Evolutionary conservation across 805 yeast species (phyloP), one percentile per base, ranked within the genome.

Genomic region (Kodamaea kaohsiungensis): DNA sequence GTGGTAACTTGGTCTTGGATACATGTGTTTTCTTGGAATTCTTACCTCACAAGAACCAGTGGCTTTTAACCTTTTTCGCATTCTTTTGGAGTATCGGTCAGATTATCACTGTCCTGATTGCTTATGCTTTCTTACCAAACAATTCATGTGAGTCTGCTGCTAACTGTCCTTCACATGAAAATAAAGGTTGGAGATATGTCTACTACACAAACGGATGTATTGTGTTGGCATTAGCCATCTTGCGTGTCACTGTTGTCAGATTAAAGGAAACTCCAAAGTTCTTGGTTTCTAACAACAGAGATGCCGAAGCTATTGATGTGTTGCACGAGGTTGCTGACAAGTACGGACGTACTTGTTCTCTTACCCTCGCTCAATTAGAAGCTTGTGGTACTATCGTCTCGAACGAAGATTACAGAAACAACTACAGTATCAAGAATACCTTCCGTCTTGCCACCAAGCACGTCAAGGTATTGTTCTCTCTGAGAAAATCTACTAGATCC

Each of bases 181-280:
- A 84, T 66, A 76, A 77, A 65, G 88, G 88, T 45, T 84, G 88
- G 88, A 67, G 88, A 62, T 84, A 84, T 63, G 71, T 75, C 46
- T 71, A 74, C 59, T 76, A 77, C 54, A 80, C 81, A 6, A 62
- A 80, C 48, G 67, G 79, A 8, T 78, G 84, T 19, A 60, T 84
- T 33, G 85, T 84, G 10, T 58, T 71, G 48, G 61, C 61, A 8
- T 62, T 72, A 62, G 71, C 73, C 27, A 49, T 69, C n/a, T 54
- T 69, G 37, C 58, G 78, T 30, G 70, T 81, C 49, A 48, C 51
- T 35, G 56, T 62, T 15, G 68, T 74, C 52, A 61, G 70, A 13
- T 71, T 84, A 47, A 75, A 73, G 50, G 88, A 84, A 63, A 79
- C 86, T 30, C 87, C 88, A 30, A 80, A 79, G 59, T 84, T 78